These are phyloP conservation scores for Funneliformis geosporum DNA, from an alignment of 192 early-diverging fungal genomes.

Conservation along the genomic window DNA sequence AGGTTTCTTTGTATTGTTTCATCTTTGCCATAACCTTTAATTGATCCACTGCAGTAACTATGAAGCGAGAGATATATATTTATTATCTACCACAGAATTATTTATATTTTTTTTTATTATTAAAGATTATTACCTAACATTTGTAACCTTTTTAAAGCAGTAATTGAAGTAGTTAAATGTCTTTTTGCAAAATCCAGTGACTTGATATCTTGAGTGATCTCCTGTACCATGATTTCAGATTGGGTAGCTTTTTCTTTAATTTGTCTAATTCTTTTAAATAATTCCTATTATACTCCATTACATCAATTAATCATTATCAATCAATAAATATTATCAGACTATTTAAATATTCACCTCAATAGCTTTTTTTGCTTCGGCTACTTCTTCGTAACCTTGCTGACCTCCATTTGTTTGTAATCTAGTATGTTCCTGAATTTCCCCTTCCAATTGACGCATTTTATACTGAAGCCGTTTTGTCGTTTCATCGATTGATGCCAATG, in stretches of 20 bases:
- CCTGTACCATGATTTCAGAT: constrained; percentile 86
- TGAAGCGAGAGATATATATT: background rate
- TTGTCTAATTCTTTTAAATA: constrained; percentile 78
- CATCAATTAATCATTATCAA: background rate
- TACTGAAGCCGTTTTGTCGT: constrained; percentile 61
- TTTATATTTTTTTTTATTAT: background rate
- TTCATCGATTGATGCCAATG: constrained; percentile 63
- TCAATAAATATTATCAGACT: background rate
- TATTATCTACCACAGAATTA: background rate
- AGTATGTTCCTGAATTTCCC: constrained; percentile 71
- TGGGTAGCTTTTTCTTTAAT: constrained; percentile 84
- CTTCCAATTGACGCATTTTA: constrained; percentile 61
- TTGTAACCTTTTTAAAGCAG: constrained; percentile 80
- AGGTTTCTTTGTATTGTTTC: constrained; percentile 77
- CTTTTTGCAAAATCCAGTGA: constrained; percentile 92
- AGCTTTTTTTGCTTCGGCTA: constrained; percentile 70
- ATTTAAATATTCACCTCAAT: constrained; percentile 60
- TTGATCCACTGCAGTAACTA: constrained; percentile 74
- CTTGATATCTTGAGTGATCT: constrained; percentile 96
- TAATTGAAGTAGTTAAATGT: constrained; percentile 81
- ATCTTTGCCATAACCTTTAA: constrained; percentile 63
- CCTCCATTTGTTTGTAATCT: constrained; percentile 68
- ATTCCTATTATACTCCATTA: constrained; percentile 47
- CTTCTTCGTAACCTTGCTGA: constrained; percentile 58
- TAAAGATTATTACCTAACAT: constrained; percentile 67